A percentile compares a stretch with the other conserved stretches of the same genome.
Conservation (phyloP, 768 basidiomycete genomes). For the Leccinellum rugosiceps region DNA sequence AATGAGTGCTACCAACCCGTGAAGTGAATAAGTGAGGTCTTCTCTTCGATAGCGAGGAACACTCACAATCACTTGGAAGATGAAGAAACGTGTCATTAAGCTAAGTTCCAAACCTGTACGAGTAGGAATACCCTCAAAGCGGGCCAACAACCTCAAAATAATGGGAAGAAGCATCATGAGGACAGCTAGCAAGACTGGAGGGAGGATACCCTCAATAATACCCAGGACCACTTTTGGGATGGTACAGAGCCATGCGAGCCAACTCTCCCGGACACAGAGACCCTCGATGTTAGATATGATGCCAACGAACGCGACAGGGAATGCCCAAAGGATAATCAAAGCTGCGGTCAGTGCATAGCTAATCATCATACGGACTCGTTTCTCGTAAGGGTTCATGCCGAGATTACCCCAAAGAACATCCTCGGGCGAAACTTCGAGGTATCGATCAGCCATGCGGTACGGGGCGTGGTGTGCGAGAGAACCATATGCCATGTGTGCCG, state of each 20-base stretch:
- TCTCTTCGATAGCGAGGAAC: not conserved
- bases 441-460: conserved; percentile 73
- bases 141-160: conserved; percentile 72
- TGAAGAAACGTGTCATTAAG: conserved; percentile 88
- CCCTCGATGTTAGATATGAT: conserved; percentile 74
- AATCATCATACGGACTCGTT: conserved; percentile 58
- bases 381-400: conserved; percentile 85
- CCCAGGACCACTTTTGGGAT: conserved; percentile 67
- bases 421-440: conserved; percentile 78
- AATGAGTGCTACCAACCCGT: conserved; percentile 73
- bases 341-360: conserved; percentile 76
- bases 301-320: conserved; percentile 89
- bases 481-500: conserved; percentile 85
- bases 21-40: not conserved
- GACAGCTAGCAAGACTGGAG: conserved; percentile 82
- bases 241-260: conserved; percentile 82
- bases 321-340: conserved; percentile 83
- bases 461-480: conserved; percentile 75
- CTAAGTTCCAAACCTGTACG: conserved; percentile 80
- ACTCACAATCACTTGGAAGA: conserved; percentile 89
- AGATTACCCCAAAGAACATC: conserved; percentile 95
- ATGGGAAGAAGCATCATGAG: conserved; percentile 90
- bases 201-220: conserved; percentile 85
- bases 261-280: conserved; percentile 60
- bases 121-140: conserved; percentile 89